Conservation (phyloP, 1,139 yeast genomes). For the Zygosaccharomyces pseudobailii region DNA sequence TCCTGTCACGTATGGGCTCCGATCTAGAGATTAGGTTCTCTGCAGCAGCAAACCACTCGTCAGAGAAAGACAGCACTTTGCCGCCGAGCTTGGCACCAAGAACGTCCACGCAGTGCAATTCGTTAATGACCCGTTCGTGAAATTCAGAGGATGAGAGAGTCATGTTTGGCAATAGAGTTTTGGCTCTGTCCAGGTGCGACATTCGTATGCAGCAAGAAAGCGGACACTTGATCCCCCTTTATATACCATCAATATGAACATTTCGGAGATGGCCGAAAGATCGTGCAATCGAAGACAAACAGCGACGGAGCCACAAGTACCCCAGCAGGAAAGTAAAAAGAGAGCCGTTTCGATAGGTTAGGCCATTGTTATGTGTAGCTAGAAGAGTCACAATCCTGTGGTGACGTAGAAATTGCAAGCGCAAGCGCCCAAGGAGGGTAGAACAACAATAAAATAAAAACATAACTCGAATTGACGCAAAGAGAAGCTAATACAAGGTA, state of each 20-base stretch:
- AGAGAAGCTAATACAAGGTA: too few relatives aligned
- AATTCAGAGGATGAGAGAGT: background rate
- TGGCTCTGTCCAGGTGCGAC: background rate
- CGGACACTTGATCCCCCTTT: background rate
- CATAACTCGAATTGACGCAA: too few relatives aligned
- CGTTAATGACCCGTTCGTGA: slow-evolving; percentile 6
- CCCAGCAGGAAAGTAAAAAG: too few relatives aligned
- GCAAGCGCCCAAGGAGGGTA: too few relatives aligned
- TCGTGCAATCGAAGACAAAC: background rate
- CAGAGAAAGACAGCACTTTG: slow-evolving; percentile 59
- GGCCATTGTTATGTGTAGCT: too few relatives aligned
- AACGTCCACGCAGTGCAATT: slow-evolving; percentile 46
- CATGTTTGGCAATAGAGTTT: background rate
- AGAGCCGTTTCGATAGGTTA: too few relatives aligned
- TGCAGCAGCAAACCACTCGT: slow-evolving; percentile 97
- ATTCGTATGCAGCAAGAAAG: too few relatives aligned
- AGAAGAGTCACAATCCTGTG: too few relatives aligned
- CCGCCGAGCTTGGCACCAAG: slow-evolving; percentile 84
- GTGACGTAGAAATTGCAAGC: too few relatives aligned
- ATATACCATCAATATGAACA: background rate
- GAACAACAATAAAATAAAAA: too few relatives aligned
- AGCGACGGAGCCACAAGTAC: background rate
- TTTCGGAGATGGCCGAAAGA: slow-evolving; percentile 1
- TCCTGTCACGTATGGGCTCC: slow-evolving; percentile 74
- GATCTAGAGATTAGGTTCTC: slow-evolving; percentile 75